A percentile compares a stretch with the other conserved stretches of the same genome.
Conservation (phyloP, 2,329 filamentous ascomycete genomes). For the Colletotrichum cordylinicola region DNA sequence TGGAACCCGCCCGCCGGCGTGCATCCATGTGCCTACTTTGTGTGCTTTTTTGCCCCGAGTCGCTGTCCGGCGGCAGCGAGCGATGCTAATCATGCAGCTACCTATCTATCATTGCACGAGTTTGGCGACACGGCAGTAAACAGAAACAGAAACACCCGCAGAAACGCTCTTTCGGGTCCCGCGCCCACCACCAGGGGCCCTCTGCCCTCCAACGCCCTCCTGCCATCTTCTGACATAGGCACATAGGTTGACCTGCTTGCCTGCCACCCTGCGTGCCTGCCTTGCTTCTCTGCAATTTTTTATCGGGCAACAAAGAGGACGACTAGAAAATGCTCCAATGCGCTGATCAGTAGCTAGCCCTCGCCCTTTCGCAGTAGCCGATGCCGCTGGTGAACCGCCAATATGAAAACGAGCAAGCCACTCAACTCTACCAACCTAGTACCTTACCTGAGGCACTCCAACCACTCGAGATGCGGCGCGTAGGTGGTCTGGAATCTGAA, state of each 20-base stretch:
- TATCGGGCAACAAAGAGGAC: background rate
- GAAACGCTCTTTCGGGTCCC: constrained; percentile 7
- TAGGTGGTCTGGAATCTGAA: background rate
- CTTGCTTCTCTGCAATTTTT: background rate
- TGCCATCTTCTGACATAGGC: background rate
- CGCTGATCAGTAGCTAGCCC: background rate
- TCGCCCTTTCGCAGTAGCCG: background rate
- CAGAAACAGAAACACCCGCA: background rate
- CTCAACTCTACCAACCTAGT: background rate
- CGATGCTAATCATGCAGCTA: background rate
- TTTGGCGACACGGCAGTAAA: background rate
- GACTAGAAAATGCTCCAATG: constrained; percentile 4
- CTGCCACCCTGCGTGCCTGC: too few relatives aligned
- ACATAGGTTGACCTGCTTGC: background rate
- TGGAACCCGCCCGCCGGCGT: background rate
- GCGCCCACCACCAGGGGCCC: background rate
- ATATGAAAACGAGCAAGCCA: background rate
- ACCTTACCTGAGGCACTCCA: background rate
- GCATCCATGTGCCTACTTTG: background rate
- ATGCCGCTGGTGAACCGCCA: background rate
- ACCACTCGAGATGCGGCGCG: background rate
- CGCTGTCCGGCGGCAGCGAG: background rate
- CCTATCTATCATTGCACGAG: background rate
- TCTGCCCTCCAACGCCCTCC: background rate
- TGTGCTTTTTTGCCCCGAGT: background rate